Conservation (phyloP, 2,329 filamentous ascomycete species). For the Xylaria arbuscula region DNA sequence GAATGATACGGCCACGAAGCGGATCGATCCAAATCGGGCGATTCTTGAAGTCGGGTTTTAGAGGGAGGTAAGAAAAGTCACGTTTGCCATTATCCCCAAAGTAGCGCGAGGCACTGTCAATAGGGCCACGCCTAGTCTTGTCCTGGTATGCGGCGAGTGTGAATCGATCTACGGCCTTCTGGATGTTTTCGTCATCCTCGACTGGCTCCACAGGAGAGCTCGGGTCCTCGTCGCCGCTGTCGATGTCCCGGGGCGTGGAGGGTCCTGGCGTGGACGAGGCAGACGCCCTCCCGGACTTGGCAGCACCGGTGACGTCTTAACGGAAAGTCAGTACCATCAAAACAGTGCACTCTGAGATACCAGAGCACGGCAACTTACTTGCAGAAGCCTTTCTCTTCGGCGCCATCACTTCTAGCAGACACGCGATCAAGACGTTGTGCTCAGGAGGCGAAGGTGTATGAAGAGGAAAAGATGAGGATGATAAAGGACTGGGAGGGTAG, state of each 20-base stretch:
- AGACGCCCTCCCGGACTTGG: constrained; percentile 68
- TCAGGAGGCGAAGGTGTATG: constrained; percentile 26
- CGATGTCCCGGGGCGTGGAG: constrained; percentile 68
- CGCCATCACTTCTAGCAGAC: constrained; percentile 63
- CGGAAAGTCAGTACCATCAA: constrained; percentile 49
- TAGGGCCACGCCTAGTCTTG: constrained; percentile 54
- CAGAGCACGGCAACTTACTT: constrained; percentile 52
- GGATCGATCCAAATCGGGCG: constrained; percentile 96
- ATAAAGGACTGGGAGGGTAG: background rate
- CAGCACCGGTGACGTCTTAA: constrained; percentile 57
- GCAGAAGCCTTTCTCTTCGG: constrained; percentile 75
- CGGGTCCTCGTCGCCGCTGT: constrained; percentile 62
- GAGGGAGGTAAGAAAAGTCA: constrained; percentile 83
- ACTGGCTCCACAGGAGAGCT: constrained; percentile 55
- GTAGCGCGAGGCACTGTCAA: constrained; percentile 58
- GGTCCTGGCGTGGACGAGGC: constrained; percentile 70
- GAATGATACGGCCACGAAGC: constrained; percentile 83
- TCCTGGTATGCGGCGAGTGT: constrained; percentile 64
- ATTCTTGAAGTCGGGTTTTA: constrained; percentile 90
- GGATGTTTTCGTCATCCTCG: constrained; percentile 65
- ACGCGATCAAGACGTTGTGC: constrained; percentile 10
- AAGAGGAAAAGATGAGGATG: constrained; percentile 9
- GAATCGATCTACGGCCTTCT: constrained; percentile 70
- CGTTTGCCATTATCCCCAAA: constrained; percentile 58
- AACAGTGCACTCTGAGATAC: constrained; percentile 17